Conservation (phyloP, 441 rosid genomes). For the Mallotus japonicus region DNA sequence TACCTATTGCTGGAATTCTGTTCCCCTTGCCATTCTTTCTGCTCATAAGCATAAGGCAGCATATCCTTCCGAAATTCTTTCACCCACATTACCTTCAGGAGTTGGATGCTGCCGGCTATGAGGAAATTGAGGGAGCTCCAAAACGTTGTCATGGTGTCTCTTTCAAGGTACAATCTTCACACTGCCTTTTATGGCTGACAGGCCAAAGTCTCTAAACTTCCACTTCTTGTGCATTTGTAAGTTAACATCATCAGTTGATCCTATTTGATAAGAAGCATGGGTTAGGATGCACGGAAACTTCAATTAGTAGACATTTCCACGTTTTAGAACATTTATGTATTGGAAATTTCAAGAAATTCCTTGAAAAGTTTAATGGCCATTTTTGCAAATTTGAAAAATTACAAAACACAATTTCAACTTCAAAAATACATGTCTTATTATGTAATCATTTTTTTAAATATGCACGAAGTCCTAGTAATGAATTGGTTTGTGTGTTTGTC, state of each 20-base stretch:
- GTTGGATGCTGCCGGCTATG: conserved; percentile 77
- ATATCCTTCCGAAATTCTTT: conserved; percentile 60
- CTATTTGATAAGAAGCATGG: too few species aligned
- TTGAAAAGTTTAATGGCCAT: too few species aligned
- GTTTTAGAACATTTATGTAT: too few species aligned
- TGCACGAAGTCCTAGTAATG: not conserved
- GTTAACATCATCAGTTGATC: too few species aligned
- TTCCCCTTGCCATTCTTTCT: conserved; percentile 78
- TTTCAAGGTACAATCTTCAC: conserved; percentile 17
- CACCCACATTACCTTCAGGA: conserved; percentile 52
- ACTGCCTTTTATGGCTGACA: not conserved
- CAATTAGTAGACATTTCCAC: too few species aligned
- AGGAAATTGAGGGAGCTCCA: conserved; percentile 54
- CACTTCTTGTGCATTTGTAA: not conserved
- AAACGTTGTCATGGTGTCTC: conserved; percentile 20
- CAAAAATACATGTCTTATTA: too few species aligned
- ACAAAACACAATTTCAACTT: too few species aligned
- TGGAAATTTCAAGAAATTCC: too few species aligned
- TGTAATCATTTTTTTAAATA: too few species aligned
- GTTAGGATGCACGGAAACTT: too few species aligned
- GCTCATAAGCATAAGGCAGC: conserved; percentile 58
- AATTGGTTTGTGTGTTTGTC: not conserved
- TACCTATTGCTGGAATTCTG: conserved; percentile 47
- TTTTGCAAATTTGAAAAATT: too few species aligned
- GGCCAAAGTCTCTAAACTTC: not conserved